Evolutionary conservation across 2,329 filamentous ascomycete genomes (phyloP).

Genomic region (Mycosphaerelloides madeirae): DNA sequence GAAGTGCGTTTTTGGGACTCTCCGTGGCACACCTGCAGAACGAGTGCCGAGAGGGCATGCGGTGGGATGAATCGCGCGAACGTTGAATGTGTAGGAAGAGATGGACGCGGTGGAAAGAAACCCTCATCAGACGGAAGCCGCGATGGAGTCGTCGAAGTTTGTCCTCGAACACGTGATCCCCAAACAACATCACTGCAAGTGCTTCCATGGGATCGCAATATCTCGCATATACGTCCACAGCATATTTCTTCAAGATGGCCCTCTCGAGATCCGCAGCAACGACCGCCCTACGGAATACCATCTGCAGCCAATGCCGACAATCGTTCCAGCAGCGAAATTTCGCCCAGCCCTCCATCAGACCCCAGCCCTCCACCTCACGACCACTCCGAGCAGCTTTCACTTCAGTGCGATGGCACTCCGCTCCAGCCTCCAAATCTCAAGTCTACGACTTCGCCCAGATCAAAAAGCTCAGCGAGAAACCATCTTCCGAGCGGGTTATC

Average conservation of each 20-base stretch:
- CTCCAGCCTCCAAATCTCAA: constrained; percentile 30
- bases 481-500: constrained; percentile 27
- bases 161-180: no score
- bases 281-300: constrained; percentile 13
- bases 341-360: neutral
- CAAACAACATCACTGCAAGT: no score
- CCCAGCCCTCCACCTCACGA: constrained; percentile 4
- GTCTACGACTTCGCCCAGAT: constrained; percentile 40
- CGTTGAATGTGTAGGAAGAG: no score
- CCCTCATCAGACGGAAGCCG: no score
- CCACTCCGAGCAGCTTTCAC: constrained; percentile 12
- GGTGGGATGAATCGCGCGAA: no score
- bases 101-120: no score
- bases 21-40: no score
- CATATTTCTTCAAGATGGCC: constrained; percentile 20
- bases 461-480: constrained; percentile 33
- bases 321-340: neutral
- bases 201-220: no score
- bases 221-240: no score
- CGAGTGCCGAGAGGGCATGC: no score
- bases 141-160: no score
- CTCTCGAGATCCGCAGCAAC: constrained; percentile 19
- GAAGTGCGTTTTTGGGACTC: no score
- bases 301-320: constrained; percentile 7
- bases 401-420: constrained; percentile 35